Conservation (phyloP, 2,329 filamentous ascomycete species). For the Fonsecaea monophora region DNA sequence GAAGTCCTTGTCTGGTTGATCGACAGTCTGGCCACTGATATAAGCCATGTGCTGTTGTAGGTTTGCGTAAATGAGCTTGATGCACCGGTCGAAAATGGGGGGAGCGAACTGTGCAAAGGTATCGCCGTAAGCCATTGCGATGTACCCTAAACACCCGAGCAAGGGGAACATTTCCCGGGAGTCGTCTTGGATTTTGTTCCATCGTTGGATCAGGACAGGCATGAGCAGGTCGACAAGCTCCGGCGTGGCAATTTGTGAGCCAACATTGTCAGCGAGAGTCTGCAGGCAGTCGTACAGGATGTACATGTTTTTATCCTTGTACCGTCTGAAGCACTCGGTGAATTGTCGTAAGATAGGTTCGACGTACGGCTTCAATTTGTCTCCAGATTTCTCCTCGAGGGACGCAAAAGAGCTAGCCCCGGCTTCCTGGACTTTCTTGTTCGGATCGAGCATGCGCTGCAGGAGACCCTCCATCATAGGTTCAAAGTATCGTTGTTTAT, state of each 20-base stretch:
- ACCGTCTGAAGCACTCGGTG: constrained; percentile 87
- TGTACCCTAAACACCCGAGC: constrained; percentile 94
- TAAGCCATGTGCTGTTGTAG: constrained; percentile 79
- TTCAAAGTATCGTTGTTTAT: constrained; percentile 81
- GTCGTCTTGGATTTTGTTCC: constrained; percentile 84
- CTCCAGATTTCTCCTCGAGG: constrained; percentile 89
- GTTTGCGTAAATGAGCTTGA: constrained; percentile 89
- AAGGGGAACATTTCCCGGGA: constrained; percentile 93
- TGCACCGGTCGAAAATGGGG: constrained; percentile 85
- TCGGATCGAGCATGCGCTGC: constrained; percentile 91
- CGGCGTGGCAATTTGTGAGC: constrained; percentile 77
- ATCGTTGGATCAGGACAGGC: constrained; percentile 88
- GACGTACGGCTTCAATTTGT: constrained; percentile 81
- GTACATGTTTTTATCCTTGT: constrained; percentile 99
- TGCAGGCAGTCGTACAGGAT: constrained; percentile 98
- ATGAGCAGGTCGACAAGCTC: constrained; percentile 86
- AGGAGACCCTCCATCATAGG: constrained; percentile 97
- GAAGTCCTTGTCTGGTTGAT: constrained; percentile 94
- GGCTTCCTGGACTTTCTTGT: constrained; percentile 97
- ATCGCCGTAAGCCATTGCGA: constrained; percentile 82
- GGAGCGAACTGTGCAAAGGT: constrained; percentile 83
- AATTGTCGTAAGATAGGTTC: constrained; percentile 90
- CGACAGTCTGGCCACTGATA: constrained; percentile 70
- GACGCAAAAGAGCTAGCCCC: constrained; percentile 95
- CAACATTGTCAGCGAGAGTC: constrained; percentile 90